These are phyloP conservation scores for Curvularia lunata DNA, from an alignment of 2,329 filamentous ascomycete genomes.

Conservation along the genomic window DNA sequence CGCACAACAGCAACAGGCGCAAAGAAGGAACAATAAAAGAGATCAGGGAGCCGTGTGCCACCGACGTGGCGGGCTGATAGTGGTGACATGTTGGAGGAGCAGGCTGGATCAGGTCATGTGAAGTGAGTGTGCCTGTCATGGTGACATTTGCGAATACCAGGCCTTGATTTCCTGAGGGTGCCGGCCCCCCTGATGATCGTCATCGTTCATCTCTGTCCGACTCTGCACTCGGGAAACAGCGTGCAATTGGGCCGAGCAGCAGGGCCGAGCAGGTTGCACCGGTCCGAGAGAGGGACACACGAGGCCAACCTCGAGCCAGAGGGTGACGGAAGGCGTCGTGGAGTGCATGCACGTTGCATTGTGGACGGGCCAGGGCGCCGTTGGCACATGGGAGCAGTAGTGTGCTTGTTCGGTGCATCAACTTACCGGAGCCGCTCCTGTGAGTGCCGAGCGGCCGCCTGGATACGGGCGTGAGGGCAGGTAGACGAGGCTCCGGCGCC, in stretches of 20 bases:
- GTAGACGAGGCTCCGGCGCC: conserved; percentile 12
- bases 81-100: neutral
- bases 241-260: conserved; percentile 10
- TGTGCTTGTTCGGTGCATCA: conserved; percentile 7
- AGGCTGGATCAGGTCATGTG: conserved; percentile 1
- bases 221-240: conserved; percentile 1
- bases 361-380: conserved; percentile 11
- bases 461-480: conserved; percentile 11
- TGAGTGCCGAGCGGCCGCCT: conserved; percentile 17
- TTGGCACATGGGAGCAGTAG: neutral
- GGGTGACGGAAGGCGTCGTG: conserved; percentile 1
- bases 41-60: conserved; percentile 1
- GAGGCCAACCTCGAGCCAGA: conserved; percentile 6
- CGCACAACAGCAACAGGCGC: conserved; percentile 17
- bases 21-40: neutral
- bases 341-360: conserved; percentile 9
- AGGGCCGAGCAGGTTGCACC: conserved; percentile 8
- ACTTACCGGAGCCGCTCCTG: conserved; percentile 19
- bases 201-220: conserved; percentile 6
- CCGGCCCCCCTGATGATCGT: conserved; percentile 9
- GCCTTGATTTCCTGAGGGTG: conserved; percentile 1
- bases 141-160: conserved; percentile 8
- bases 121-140: neutral
- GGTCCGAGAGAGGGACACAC: conserved; percentile 5
- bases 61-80: conserved; percentile 23